Base-by-base conservation (phyloP, 805 yeast genomes). In the Candida maltosa region DNA sequence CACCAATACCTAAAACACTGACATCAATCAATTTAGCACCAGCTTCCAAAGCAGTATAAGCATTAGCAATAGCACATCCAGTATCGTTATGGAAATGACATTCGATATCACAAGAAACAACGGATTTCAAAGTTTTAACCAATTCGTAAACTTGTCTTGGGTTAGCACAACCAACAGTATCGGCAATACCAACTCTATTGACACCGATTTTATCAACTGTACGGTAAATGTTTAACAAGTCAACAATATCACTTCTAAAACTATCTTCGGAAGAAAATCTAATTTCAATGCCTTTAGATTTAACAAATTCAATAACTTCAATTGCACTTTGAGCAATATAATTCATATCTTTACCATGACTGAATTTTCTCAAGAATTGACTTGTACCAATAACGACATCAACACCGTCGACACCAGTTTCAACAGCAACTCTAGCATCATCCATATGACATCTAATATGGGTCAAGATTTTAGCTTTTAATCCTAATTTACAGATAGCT, bases 71-170 rank as follows among this genome's bases (percentile, higher is more conserved):
- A 32, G 81, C 80, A 61, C 81, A 75, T 26, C 81, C 81, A 18
- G 81, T 75, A 56, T 75, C 81, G 51, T 75, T 73, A 60, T 75
- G 81, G 70, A 75, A 75, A 56, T 75, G 81, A 40, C 77, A 70
- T 56, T 75, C 81, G 37, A 75, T 75, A 45, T 75, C 80, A 63
- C 81, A 75, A 8, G 67, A 61, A 30, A 75, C 79, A 16, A 75
- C 78, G 1, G 77, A 68, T 53, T 70, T 75, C 49, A 75, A 65
- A 14, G 80, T 75, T 58, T 73, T 71, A 42, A 75, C 77, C 51
- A 75, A 66, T 54, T 75, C 80, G 50, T 73, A 75, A 28, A 75
- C 80, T 53, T 75, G 81, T 65, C 80, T 69, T 45, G 80, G 79
- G 57, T 75, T 74, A 35, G 80, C 81, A 54, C 81, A 75, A 38